These are phyloP conservation scores for Phytophthora tubulina DNA, from an alignment of 352 stramenopile genomes.

Conservation along the genomic window DNA sequence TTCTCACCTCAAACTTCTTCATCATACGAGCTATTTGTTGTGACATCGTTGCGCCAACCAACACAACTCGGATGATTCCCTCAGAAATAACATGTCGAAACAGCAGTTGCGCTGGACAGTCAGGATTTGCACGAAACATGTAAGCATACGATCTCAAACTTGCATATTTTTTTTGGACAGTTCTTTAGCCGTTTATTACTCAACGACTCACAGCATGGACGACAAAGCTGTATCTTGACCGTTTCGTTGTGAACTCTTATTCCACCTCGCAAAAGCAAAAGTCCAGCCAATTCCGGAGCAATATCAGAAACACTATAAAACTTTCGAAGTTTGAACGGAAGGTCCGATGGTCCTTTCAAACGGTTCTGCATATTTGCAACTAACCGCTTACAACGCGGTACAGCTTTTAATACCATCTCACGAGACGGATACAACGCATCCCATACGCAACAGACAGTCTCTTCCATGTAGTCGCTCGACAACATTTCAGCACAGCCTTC, in stretches of 20 bases:
- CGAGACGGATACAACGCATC: background rate
- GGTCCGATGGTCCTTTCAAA: background rate
- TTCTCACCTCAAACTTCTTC: background rate
- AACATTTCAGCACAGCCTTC: background rate
- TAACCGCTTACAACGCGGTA: background rate
- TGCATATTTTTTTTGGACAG: background rate
- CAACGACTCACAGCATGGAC: background rate
- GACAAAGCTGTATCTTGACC: background rate
- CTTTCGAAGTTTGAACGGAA: background rate
- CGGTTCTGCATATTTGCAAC: background rate
- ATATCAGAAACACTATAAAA: background rate
- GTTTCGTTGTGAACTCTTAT: background rate
- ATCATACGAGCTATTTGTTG: background rate
- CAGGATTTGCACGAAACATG: constrained; percentile 12
- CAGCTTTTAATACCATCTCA: background rate
- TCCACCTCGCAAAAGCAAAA: background rate
- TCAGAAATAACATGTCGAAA: background rate
- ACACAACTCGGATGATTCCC: background rate
- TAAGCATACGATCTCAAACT: constrained; percentile 1
- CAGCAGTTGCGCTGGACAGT: background rate
- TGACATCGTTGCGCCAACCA: background rate
- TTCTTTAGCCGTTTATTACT: background rate
- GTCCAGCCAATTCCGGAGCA: background rate
- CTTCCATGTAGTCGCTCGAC: background rate
- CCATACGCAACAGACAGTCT: background rate